These are phyloP conservation scores for Pichia sp. DNA, from an alignment of 1,139 yeast genomes.

Conservation along the genomic window DNA sequence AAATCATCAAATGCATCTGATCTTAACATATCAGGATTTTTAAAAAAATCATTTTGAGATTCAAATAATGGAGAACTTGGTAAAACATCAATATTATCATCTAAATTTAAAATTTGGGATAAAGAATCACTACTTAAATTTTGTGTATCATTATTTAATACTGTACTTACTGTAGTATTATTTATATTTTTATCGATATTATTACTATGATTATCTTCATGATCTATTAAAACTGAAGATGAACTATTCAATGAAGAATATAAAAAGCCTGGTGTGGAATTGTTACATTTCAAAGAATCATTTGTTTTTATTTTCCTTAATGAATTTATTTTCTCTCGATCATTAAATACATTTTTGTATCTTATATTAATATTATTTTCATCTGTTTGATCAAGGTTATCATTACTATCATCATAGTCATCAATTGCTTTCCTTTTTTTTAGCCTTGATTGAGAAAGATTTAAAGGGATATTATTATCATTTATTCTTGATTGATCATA, in stretches of 20 bases:
- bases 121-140: constrained; percentile 10
- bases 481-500: constrained; percentile 22
- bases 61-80: constrained; percentile 16
- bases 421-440: background rate
- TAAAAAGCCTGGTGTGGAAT: background rate
- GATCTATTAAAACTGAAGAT: constrained; percentile 8
- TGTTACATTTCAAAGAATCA: background rate
- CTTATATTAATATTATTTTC: too few species aligned
- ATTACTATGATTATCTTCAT: background rate
- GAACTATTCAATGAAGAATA: constrained; percentile 12
- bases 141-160: background rate
- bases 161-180: constrained; percentile 11
- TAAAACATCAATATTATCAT: constrained; percentile 10
- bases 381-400: background rate
- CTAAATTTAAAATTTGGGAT: background rate
- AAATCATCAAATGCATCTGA: constrained; percentile 15
- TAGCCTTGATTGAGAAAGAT: constrained; percentile 1
- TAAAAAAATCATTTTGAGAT: constrained; percentile 1
- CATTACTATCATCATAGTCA: background rate
- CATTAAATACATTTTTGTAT: background rate
- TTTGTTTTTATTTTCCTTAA: background rate
- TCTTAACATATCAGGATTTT: constrained; percentile 1
- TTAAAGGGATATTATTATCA: constrained; percentile 11
- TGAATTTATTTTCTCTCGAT: background rate
- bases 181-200: background rate